Evolutionary conservation across 352 stramenopile genomes (phyloP).

Genomic region (Phytophthora fragariaefolia): DNA sequence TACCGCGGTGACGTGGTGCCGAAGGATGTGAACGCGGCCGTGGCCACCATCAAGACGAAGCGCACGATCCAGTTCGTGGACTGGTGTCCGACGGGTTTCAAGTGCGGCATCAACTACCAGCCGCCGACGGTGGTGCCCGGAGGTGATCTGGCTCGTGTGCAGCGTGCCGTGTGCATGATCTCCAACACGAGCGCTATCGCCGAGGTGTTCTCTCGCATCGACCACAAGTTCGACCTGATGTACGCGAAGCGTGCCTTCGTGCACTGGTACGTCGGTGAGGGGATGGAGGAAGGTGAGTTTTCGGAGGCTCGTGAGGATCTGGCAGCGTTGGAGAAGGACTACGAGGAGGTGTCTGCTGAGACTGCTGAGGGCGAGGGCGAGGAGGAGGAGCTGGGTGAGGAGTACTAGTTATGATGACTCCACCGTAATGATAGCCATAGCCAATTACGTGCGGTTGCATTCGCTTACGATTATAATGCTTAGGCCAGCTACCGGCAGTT

Average conservation of each 20-base stretch:
- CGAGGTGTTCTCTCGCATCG: conserved; percentile 97
- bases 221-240: conserved; percentile 99
- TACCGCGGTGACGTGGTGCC: conserved; percentile 96
- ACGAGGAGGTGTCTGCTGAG: conserved; percentile 98
- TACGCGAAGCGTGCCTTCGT: conserved; percentile 99
- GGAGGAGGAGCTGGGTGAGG: conserved; percentile 91
- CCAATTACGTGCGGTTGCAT: background rate
- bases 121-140: conserved; percentile 96
- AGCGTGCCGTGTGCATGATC: conserved; percentile 99
- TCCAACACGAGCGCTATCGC: conserved; percentile 99
- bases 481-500: background rate
- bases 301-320: conserved; percentile 98
- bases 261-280: conserved; percentile 99
- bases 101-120: conserved; percentile 97
- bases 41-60: conserved; percentile 99
- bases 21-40: conserved; percentile 94
- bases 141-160: conserved; percentile 97
- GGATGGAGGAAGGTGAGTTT: conserved; percentile 99
- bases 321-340: conserved; percentile 87
- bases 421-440: background rate
- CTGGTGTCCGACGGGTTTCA: conserved; percentile 98
- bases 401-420: conserved; percentile 54
- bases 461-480: conserved; percentile 11
- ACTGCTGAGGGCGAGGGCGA: conserved; percentile 96
- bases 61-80: conserved; percentile 98